phyloP scores from a whole-genome alignment of 2,329 filamentous ascomycete genomes.

The Epichloe festucae region DNA sequence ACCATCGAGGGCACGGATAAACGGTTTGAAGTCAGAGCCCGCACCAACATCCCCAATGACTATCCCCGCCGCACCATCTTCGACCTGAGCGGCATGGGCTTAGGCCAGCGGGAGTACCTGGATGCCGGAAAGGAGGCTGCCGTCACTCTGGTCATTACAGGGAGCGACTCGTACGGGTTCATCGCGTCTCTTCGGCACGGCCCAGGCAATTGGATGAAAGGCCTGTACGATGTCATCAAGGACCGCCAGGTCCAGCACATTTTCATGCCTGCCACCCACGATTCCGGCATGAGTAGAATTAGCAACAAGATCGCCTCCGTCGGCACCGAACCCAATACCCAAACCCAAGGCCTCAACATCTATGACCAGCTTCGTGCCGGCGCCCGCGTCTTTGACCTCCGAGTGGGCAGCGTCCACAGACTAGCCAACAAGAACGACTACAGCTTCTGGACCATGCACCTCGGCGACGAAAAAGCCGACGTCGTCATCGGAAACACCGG shows the following conservation, averaged over 20 bases:
- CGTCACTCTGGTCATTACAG: constrained; percentile 22
- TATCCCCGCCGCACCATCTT: constrained; percentile 16
- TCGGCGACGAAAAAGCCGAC: constrained; percentile 20
- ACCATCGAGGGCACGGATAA: constrained; percentile 17
- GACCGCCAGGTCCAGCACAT: constrained; percentile 30
- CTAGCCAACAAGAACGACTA: constrained; percentile 7
- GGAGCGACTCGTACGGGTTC: constrained; percentile 20
- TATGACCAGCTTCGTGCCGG: constrained; percentile 32
- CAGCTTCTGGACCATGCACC: constrained; percentile 29
- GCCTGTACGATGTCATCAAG: constrained; percentile 19
- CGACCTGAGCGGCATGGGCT: constrained; percentile 18
- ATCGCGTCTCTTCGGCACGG: constrained; percentile 17
- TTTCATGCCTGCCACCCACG: constrained; percentile 34
- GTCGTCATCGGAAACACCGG: constrained; percentile 32
- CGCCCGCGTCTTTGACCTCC: constrained; percentile 34
- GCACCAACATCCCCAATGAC: constrained; percentile 16
- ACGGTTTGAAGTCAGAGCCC: constrained; percentile 17
- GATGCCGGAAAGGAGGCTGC: constrained; percentile 17
- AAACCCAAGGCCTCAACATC: constrained; percentile 31
- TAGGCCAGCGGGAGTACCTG: constrained; percentile 21
- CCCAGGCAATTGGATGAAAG: constrained; percentile 20
- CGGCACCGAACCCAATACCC: constrained; percentile 26
- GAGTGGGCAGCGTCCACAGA: constrained; percentile 22
- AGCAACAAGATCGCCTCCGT: constrained; percentile 20
- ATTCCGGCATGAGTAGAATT: constrained; percentile 34